Evolutionary conservation across 805 yeast genomes (phyloP), one percentile per base, ranked within the genome.

Genomic region (Ogataea sp.): DNA sequence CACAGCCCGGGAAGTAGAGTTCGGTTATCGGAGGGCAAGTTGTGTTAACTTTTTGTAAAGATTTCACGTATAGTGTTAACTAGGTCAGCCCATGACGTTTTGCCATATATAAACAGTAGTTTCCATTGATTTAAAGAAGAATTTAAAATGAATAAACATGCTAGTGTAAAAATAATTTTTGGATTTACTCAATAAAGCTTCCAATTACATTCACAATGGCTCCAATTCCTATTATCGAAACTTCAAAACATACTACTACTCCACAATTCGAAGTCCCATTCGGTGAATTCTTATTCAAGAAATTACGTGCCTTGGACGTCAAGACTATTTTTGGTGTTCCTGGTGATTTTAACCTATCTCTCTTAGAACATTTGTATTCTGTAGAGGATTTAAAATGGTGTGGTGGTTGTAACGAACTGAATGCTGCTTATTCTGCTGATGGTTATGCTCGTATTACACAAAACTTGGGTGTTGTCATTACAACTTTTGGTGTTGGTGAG

Each of bases 401-500:
- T 36, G 95, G 95, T 20, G 76, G 78, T 43, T 85, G 95, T 64
- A 88, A 88, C 54, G 97, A 88, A 63, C 69, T 88, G 46, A 89
- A 88, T 54, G 81, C 93, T 3, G 93, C 94, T 8, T 88, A 89
- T 56, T 79, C 93, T 6, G 89, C 90, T 7, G 96, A 89, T 58
- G 97, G 96, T 5, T 89, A 85, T 52, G 77, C 93, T 16, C 71
- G 90, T 44, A 65, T 67, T 32, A 68, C 79, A 23, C 66, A 70
- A 36, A 71, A 75, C n/a, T 71, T 83, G 6, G 85, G 87, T 39
- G 87, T 78, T 17, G 58, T 71, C 39, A 55, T 73, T 28, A 78
- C 89, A 38, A 87, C 96, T 4, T 84, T 70, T 59, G 96, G 96
- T 37, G 96, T 87, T 15, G 96, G 96, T 41, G 96, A 87, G 57